phyloP scores from a whole-genome alignment of 2,329 filamentous ascomycete genomes.

The Penicillium sp. region DNA sequence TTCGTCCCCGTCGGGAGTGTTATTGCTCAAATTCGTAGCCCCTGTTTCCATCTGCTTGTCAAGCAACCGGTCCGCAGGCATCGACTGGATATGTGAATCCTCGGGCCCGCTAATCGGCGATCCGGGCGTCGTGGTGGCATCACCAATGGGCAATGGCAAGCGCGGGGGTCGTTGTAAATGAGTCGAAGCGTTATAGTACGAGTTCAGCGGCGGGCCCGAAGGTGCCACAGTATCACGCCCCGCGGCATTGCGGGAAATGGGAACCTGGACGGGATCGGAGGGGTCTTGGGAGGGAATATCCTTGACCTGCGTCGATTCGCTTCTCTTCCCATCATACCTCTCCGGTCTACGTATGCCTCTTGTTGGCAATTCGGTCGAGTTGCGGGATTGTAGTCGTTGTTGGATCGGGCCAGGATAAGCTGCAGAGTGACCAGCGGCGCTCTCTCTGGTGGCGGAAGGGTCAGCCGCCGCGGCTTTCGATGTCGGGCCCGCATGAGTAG shows the following conservation, averaged over 20 bases:
- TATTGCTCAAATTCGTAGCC: constrained; percentile 50
- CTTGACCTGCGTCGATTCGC: constrained; percentile 18
- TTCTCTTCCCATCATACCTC: constrained; percentile 19
- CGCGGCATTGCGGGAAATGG: constrained; percentile 26
- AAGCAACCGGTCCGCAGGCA: constrained; percentile 39
- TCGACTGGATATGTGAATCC: constrained; percentile 49
- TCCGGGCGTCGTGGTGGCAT: constrained; percentile 81
- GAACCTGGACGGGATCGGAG: constrained; percentile 39
- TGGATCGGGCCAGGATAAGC: constrained; percentile 35
- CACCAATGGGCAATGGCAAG: constrained; percentile 85
- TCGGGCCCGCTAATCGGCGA: constrained; percentile 77
- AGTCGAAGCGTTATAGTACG: constrained; percentile 40
- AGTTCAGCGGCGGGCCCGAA: constrained; percentile 46
- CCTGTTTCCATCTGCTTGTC: constrained; percentile 52
- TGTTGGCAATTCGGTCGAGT: constrained; percentile 29
- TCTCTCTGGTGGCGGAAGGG: constrained; percentile 41
- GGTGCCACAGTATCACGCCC: constrained; percentile 33
- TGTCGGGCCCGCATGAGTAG: constrained; percentile 37
- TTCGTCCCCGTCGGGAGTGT: constrained; percentile 63
- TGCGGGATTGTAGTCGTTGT: constrained; percentile 40
- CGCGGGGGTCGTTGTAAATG: constrained; percentile 63
- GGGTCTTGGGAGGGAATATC: constrained; percentile 30
- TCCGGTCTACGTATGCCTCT: constrained; percentile 23
- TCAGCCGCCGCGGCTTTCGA: constrained; percentile 41
- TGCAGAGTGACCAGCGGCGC: constrained; percentile 37